Conservation (phyloP, 2,329 filamentous ascomycete species). For the Furcasterigmium sp. region DNA sequence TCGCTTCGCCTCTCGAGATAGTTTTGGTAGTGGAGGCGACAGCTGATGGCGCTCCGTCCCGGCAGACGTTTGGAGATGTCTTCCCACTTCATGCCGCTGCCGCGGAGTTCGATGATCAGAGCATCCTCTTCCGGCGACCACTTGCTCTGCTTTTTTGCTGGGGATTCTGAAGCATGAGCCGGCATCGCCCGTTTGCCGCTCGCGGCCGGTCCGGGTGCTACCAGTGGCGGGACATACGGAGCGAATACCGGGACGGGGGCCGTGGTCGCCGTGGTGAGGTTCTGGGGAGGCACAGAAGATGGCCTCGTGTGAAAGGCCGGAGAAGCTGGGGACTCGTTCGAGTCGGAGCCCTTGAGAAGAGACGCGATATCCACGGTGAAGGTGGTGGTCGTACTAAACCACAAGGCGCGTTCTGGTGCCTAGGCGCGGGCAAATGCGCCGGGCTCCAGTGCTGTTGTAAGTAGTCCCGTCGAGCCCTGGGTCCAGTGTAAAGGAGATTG, state of each 20-base stretch:
- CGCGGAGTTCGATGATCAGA: slow-evolving; percentile 87
- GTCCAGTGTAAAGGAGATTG: too few species aligned
- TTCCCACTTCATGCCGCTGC: slow-evolving; percentile 96
- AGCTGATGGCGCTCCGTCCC: slow-evolving; percentile 89
- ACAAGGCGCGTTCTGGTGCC: slow-evolving; percentile 21
- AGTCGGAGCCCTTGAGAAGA: slow-evolving; percentile 72
- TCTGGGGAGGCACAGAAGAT: slow-evolving; percentile 24
- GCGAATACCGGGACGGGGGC: slow-evolving; percentile 10
- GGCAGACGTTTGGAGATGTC: slow-evolving; percentile 91
- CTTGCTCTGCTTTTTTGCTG: slow-evolving; percentile 92
- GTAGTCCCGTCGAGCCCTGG: too few species aligned
- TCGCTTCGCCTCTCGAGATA: slow-evolving; percentile 89
- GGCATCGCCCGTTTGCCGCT: slow-evolving; percentile 44
- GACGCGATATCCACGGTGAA: slow-evolving; percentile 93
- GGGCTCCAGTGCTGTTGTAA: not conserved
- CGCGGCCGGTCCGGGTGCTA: slow-evolving; percentile 25
- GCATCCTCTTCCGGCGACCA: slow-evolving; percentile 93
- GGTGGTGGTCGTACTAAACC: slow-evolving; percentile 34
- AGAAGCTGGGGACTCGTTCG: slow-evolving; percentile 61
- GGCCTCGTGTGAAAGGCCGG: slow-evolving; percentile 31
- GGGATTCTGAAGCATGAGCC: slow-evolving; percentile 55
- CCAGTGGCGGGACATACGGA: slow-evolving; percentile 15
- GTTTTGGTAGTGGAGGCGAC: slow-evolving; percentile 93
- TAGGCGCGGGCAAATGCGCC: slow-evolving; percentile 18
- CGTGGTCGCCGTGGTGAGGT: slow-evolving; percentile 15